Percentiles rank a stretch among this genome's conserved stretches.
Conservation (phyloP, 1,139 yeast species). For the Hansenula sp. region DNA sequence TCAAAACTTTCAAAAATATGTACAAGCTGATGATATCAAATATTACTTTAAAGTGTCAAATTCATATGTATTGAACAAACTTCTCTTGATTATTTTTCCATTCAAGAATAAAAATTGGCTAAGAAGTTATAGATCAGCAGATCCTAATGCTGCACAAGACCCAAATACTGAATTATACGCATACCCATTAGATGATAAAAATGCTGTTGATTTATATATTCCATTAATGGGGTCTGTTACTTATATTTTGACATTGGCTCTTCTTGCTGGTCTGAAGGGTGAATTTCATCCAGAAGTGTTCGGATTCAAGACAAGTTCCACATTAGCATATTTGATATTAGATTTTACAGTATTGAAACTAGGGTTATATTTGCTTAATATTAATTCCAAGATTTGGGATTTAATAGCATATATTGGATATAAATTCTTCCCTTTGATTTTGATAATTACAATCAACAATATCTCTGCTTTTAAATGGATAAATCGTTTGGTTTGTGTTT, state of each 20-base stretch:
- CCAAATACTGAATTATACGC: conserved; percentile 44
- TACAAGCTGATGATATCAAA: conserved; percentile 48
- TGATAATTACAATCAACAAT: conserved; percentile 35
- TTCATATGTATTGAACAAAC: conserved; percentile 72
- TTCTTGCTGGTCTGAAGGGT: conserved; percentile 82
- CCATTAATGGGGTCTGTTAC: conserved; percentile 93
- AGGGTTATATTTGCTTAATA: conserved; percentile 57
- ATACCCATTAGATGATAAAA: conserved; percentile 76
- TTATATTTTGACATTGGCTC: conserved; percentile 79
- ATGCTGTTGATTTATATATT: conserved; percentile 95
- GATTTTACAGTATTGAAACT: conserved; percentile 62
- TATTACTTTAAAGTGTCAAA: conserved; percentile 93
- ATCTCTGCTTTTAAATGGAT: conserved; percentile 33
- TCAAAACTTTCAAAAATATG: conserved; percentile 58
- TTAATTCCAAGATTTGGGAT: conserved; percentile 68
- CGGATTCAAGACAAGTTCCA: conserved; percentile 87
- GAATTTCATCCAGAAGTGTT: conserved; percentile 91
- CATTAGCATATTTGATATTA: conserved; percentile 73
- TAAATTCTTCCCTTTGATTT: conserved; percentile 79
- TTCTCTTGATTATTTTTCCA: conserved; percentile 76
- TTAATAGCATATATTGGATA: conserved; percentile 89
- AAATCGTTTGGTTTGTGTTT: conserved; percentile 37
- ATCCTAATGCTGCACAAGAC: not conserved
- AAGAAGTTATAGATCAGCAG: conserved; percentile 31
- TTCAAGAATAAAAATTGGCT: conserved; percentile 82